Base-by-base conservation (phyloP, 768 basidiomycete species). In the Leucocoprinus sp. region DNA sequence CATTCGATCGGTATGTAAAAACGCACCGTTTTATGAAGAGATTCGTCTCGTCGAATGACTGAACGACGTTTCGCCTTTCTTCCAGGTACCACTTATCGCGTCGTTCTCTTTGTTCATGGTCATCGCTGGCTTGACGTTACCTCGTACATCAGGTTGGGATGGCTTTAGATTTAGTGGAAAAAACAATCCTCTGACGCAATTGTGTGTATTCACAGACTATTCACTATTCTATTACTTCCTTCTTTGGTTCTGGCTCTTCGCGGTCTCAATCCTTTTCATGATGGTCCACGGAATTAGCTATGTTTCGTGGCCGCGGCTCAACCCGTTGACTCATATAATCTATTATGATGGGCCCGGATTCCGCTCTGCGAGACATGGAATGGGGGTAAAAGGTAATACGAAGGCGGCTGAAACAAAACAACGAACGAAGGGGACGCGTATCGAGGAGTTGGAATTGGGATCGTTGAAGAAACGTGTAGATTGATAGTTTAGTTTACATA, bases 221-320 rank as follows among this genome's bases (percentile, higher is more conserved):
- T 90, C 91, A 9, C 74, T 93, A 31, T 67, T 78, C 50, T 93
- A 88, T 58, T 92, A 92, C 63, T 83, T 88, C 63, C 57, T 84
- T 55, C 68, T 96, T 33, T 93, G 93, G 86, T 69, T 87, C 55
- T 54, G 71, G 24, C 58, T 93, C 35, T 65, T 89, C 36, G 58
- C 72, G 26, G 52, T 78, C 42, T 72, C 91, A 9, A 64, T 84
- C 48, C 54, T 67, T 36, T 93, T 87, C 65, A 91, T 98, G 52
- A 52, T 82, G 55, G 62, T 76, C n/a, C 76, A 95, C 62, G 95
- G 93, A 28, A 81, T 93, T 52, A 88, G 92, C 50, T 99, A 96
- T 59, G 95, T 99, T 44, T 77, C 86, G 12, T 97, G 93, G 89
- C 96, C 96, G 9, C 77, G 84, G 8, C 73, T 99, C 44, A 76